A percentile compares a stretch with the other conserved stretches of the same genome.
These are phyloP conservation scores for Peziza echinospora DNA, from an alignment of 495 filamentous ascomycete species.

Conservation along the genomic window DNA sequence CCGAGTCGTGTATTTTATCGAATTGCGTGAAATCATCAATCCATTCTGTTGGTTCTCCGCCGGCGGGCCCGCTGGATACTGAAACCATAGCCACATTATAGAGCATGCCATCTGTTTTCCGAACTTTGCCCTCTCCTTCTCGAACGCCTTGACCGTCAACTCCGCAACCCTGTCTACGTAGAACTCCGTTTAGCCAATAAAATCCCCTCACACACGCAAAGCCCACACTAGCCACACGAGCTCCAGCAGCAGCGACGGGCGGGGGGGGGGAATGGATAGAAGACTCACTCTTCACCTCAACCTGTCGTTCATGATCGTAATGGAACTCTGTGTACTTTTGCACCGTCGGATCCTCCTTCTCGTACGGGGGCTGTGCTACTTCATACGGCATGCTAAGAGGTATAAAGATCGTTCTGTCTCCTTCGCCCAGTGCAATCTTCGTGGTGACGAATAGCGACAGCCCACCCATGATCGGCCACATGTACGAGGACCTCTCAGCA, in stretches of 20 bases:
- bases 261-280: too few species aligned
- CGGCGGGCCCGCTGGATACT: not conserved
- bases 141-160: not conserved
- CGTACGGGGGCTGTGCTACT: not conserved
- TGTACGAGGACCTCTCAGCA: not conserved
- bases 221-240: too few species aligned
- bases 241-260: too few species aligned
- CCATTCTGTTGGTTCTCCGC: not conserved
- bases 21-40: not conserved
- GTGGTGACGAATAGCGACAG: not conserved
- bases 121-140: not conserved
- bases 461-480: not conserved
- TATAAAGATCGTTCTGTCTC: not conserved
- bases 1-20: slow-evolving; percentile 8
- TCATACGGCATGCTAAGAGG: not conserved
- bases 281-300: not conserved
- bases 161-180: not conserved
- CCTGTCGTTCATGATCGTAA: not conserved
- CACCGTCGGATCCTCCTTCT: not conserved
- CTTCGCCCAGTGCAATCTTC: not conserved
- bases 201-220: too few species aligned
- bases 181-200: too few species aligned
- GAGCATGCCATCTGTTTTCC: not conserved
- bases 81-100: not conserved
- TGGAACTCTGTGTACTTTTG: not conserved